Evolutionary conservation across 2,329 filamentous ascomycete species (phyloP).

Genomic region (Pseudogymnoascus sp.): DNA sequence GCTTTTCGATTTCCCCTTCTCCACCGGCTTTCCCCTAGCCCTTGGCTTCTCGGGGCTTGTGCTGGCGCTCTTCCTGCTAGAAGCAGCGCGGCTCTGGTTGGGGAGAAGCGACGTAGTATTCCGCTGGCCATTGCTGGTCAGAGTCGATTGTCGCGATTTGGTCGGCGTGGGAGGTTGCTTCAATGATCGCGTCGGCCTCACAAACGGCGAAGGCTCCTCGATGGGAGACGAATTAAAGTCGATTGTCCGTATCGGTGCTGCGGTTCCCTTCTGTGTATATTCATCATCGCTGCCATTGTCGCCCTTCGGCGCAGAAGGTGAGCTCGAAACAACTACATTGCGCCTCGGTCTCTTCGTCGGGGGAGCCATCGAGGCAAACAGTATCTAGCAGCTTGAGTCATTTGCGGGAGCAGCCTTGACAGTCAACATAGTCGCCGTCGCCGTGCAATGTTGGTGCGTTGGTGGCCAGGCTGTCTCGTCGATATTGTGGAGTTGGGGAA

Average conservation of each 20-base stretch:
- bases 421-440: background rate
- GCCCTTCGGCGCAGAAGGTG: slow-evolving; percentile 30
- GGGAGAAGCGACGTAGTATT: background rate
- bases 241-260: slow-evolving; percentile 23
- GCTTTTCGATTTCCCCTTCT: slow-evolving; percentile 49
- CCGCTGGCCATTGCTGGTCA: background rate
- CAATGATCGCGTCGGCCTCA: slow-evolving; percentile 23
- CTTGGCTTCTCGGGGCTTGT: slow-evolving; percentile 42
- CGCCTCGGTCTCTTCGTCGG: slow-evolving; percentile 45
- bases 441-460: background rate
- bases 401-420: background rate
- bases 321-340: slow-evolving; percentile 40
- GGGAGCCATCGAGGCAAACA: slow-evolving; percentile 27
- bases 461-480: slow-evolving; percentile 2
- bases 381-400: background rate
- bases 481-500: slow-evolving; percentile 7
- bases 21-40: slow-evolving; percentile 37
- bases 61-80: slow-evolving; percentile 31
- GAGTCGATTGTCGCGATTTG: slow-evolving; percentile 10
- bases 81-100: slow-evolving; percentile 24
- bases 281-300: slow-evolving; percentile 5
- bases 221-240: slow-evolving; percentile 19
- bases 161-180: slow-evolving; percentile 22
- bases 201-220: slow-evolving; percentile 6
- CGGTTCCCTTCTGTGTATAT: background rate